These are phyloP conservation scores for Mangifera indica DNA, from an alignment of 345 rosid species.

Conservation along the genomic window DNA sequence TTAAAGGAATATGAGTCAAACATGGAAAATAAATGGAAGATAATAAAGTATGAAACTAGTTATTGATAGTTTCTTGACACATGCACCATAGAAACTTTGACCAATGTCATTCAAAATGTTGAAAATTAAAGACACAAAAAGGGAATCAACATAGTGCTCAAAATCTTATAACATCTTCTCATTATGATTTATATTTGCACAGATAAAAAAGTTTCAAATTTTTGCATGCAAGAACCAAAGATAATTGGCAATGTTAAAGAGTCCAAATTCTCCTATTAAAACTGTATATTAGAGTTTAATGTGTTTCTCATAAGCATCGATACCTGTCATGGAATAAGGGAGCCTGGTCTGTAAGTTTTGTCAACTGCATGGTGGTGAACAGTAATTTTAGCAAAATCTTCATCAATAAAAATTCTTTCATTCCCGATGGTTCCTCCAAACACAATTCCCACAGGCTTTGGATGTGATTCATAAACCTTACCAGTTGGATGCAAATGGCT, in stretches of 20 bases:
- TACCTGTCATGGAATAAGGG: slow-evolving; percentile 88
- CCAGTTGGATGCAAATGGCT: slow-evolving; percentile 78
- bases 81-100: too few species aligned
- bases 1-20: neutral
- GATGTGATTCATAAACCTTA: slow-evolving; percentile 70
- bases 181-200: neutral
- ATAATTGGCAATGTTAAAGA: neutral
- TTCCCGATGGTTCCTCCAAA: slow-evolving; percentile 83
- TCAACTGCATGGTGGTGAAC: slow-evolving; percentile 89
- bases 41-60: neutral
- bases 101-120: neutral
- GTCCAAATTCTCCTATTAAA: neutral
- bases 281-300: neutral
- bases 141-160: neutral
- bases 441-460: slow-evolving; percentile 87
- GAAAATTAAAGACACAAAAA: neutral
- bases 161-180: neutral
- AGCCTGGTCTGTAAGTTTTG: slow-evolving; percentile 73
- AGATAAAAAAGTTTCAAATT: neutral
- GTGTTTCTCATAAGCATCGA: neutral
- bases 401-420: slow-evolving; percentile 79
- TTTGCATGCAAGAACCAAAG: neutral
- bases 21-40: neutral
- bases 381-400: slow-evolving; percentile 69
- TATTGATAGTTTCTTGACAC: neutral